Base-by-base conservation (phyloP, 2,329 filamentous ascomycete species). In the Penicillium sp. region DNA sequence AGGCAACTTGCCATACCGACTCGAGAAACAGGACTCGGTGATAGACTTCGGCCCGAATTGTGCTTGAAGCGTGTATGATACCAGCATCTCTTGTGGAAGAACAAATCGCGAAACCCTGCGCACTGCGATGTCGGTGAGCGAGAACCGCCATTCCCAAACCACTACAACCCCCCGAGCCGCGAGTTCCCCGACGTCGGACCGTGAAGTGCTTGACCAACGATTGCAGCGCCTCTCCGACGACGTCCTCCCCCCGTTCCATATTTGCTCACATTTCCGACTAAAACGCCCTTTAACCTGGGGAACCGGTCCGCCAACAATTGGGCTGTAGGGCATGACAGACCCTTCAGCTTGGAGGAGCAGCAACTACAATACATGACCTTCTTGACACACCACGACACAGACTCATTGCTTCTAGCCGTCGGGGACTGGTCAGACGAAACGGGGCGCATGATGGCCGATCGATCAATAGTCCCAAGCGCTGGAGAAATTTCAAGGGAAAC, bases 301-400 rank as follows among this genome's bases (percentile, higher is more conserved):
- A 70, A 69, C 53, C 75, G 75, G 41, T 73, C 75, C 61, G 69
- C 75, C 59, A 78, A 74, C 65, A 76, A 78, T 64, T 81, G 79
- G 79, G 75, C 77, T 59, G 74, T 79, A 62, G 75, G 76, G 55
- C 68, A 75, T 68, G 77, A 81, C 55, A 81, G 80, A 2, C 80
- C 83, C 4, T 88, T 86, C 70, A 72, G 75, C 50, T 72, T 71
- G 19, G 75, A 81, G 61, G 85, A 88, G 70, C 80, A 85, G 65
- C 77, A 81, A 64, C 75, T 85, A 52, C 85, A 87, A 68, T 87
- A 87, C 70, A 78, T 85, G 76, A 87, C 83, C 57, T 87, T 84
- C 63, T 73, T 84, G 53, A 82, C 81, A 55, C 83, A 85, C 68
- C 82, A 86, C 66, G 79, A 79, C 35, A 80, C 81, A 58, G 80